A percentile compares a stretch with the other conserved stretches of the same genome.
Conservation (phyloP, 441 rosid genomes). For the Jatropha multifida region DNA sequence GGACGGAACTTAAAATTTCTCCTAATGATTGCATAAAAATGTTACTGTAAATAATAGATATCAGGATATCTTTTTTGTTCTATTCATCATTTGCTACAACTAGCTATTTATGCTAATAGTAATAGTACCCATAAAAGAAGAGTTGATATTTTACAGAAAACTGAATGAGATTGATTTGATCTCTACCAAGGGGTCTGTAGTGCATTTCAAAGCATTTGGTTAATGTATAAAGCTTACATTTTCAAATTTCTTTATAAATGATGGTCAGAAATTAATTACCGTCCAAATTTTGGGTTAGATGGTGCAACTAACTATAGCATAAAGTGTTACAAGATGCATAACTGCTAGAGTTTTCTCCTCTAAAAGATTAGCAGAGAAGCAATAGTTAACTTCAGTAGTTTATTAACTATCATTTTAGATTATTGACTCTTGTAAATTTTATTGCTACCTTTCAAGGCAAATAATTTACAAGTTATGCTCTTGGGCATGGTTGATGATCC, state of each 20-base stretch:
- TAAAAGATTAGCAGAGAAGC: neutral
- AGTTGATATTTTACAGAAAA: neutral
- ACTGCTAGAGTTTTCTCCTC: neutral
- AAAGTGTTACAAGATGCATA: neutral
- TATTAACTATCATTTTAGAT: neutral
- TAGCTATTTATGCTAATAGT: neutral
- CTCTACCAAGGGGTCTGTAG: neutral
- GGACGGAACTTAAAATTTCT: slow-evolving; percentile 32
- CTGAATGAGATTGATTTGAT: neutral
- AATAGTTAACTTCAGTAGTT: neutral
- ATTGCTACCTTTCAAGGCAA: slow-evolving; percentile 44
- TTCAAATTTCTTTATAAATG: neutral
- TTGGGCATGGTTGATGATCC: slow-evolving; percentile 89
- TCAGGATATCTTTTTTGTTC: neutral
- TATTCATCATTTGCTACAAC: neutral
- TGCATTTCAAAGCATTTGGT: slow-evolving; percentile 3
- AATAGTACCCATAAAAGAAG: neutral
- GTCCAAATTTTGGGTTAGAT: neutral
- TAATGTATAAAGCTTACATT: neutral
- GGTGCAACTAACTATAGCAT: neutral
- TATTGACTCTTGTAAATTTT: slow-evolving; percentile 21
- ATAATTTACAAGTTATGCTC: slow-evolving; percentile 68
- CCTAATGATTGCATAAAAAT: neutral
- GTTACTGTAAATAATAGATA: slow-evolving; percentile 4
- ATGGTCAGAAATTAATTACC: neutral